These are phyloP conservation scores for Colletotrichum neosansevieriae DNA, from an alignment of 2,329 filamentous ascomycete genomes.

Conservation along the genomic window DNA sequence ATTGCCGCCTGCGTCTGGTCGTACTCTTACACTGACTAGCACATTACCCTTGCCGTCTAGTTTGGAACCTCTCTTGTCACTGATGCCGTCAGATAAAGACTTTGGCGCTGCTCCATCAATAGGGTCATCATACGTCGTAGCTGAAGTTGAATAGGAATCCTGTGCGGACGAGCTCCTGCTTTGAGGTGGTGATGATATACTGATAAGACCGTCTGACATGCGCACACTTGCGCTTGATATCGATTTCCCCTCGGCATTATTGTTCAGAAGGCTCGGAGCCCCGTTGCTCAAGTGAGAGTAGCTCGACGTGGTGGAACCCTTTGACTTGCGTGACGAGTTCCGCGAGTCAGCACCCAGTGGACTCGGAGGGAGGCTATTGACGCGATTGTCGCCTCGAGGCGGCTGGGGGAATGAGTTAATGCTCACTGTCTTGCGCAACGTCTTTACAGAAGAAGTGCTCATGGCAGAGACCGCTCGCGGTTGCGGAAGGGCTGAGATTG, in stretches of 20 bases:
- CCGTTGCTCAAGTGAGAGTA: slow-evolving; percentile 55
- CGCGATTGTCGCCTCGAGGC: slow-evolving; percentile 73
- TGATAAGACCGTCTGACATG: slow-evolving; percentile 81
- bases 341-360: slow-evolving; percentile 66
- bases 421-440: slow-evolving; percentile 88
- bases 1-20: slow-evolving; percentile 80
- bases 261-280: slow-evolving; percentile 83
- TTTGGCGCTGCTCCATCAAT: slow-evolving; percentile 64
- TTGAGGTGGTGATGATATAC: slow-evolving; percentile 83
- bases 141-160: slow-evolving; percentile 91
- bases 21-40: slow-evolving; percentile 91
- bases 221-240: slow-evolving; percentile 72
- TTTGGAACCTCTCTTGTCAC: slow-evolving; percentile 65
- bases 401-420: slow-evolving; percentile 95
- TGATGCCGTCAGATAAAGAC: slow-evolving; percentile 45
- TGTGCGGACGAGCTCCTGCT: slow-evolving; percentile 93
- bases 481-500: slow-evolving; percentile 66
- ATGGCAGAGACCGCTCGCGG: slow-evolving; percentile 67
- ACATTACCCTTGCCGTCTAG: slow-evolving; percentile 91
- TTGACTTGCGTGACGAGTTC: slow-evolving; percentile 62
- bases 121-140: slow-evolving; percentile 87
- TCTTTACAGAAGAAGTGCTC: slow-evolving; percentile 70
- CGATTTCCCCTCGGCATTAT: slow-evolving; percentile 81
- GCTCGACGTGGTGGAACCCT: slow-evolving; percentile 66
- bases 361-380: slow-evolving; percentile 72